Percentiles rank a stretch among this genome's conserved stretches.
Conservation (phyloP, 2,329 filamentous ascomycete genomes). For the Neonectria ditissima region DNA sequence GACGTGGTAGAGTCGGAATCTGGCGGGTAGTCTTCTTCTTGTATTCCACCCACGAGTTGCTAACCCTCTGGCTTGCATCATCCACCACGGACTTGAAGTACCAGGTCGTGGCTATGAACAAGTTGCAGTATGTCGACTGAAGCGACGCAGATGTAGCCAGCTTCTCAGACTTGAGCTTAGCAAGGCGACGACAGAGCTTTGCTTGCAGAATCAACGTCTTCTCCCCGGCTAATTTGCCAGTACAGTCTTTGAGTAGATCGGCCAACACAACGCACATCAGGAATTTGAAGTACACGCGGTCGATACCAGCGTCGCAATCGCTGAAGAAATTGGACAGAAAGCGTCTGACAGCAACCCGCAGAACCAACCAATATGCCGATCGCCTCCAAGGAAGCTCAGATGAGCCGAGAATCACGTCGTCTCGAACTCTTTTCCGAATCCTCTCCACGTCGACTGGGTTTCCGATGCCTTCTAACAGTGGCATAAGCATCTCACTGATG, state of each 20-base stretch:
- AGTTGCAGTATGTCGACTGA: slow-evolving; percentile 5
- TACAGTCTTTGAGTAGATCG: slow-evolving; percentile 57
- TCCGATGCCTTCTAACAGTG: slow-evolving; percentile 68
- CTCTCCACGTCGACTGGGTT: slow-evolving; percentile 47
- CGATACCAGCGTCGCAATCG: slow-evolving; percentile 30
- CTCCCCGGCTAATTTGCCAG: slow-evolving; percentile 28
- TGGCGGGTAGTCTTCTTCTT: slow-evolving; percentile 52
- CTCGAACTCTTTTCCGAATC: slow-evolving; percentile 69
- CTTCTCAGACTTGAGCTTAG: slow-evolving; percentile 61
- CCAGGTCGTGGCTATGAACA: neutral
- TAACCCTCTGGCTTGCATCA: slow-evolving; percentile 45
- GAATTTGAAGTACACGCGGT: slow-evolving; percentile 67
- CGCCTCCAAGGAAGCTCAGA: slow-evolving; percentile 70
- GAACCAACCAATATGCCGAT: slow-evolving; percentile 70
- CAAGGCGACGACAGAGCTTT: slow-evolving; percentile 68
- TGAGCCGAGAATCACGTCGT: slow-evolving; percentile 67
- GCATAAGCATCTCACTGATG: slow-evolving; percentile 70
- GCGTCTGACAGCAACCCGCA: slow-evolving; percentile 69
- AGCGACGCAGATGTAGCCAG: neutral
- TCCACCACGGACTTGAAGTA: neutral
- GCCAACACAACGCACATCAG: slow-evolving; percentile 63
- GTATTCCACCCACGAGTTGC: slow-evolving; percentile 53
- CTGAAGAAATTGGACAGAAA: slow-evolving; percentile 57
- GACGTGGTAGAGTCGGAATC: slow-evolving; percentile 56
- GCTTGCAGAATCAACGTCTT: slow-evolving; percentile 45